Percentiles rank a stretch among this genome's conserved stretches.
These are phyloP conservation scores for Sistotremastrum suecicum DNA, from an alignment of 768 basidiomycete genomes.

Conservation along the genomic window DNA sequence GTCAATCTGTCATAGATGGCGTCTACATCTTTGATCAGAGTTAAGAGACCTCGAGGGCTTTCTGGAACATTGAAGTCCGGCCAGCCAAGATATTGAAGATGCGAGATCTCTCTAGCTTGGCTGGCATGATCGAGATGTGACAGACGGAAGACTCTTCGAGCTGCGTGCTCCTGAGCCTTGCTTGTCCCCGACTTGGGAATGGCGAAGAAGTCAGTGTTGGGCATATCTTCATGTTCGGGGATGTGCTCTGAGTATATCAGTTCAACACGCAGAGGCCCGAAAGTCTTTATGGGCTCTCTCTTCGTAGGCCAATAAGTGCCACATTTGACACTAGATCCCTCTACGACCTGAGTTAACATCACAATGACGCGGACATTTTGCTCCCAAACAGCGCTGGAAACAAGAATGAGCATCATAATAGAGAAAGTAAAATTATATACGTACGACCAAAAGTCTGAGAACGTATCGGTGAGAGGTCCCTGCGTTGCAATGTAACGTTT, in stretches of 20 bases:
- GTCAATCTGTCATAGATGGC: constrained; percentile 13
- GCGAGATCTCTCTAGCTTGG: constrained; percentile 31
- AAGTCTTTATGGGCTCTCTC: not conserved
- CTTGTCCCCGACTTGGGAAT: too few relatives aligned
- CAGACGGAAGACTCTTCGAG: too few relatives aligned
- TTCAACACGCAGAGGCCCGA: constrained; percentile 58
- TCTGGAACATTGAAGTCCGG: constrained; percentile 94
- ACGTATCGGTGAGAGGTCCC: constrained; percentile 83
- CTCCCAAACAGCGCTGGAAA: constrained; percentile 70
- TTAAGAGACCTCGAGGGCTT: constrained; percentile 59
- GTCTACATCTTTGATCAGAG: constrained; percentile 62
- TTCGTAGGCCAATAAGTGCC: constrained; percentile 61
- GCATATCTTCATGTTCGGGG: too few relatives aligned
- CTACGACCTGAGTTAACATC: constrained; percentile 90
- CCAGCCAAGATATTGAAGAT: constrained; percentile 91
- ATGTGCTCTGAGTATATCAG: constrained; percentile 21
- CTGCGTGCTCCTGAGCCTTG: too few relatives aligned
- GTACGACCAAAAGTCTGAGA: constrained; percentile 88
- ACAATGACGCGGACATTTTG: constrained; percentile 91
- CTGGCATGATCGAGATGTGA: too few relatives aligned
- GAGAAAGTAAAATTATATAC: constrained; percentile 16
- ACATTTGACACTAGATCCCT: constrained; percentile 82
- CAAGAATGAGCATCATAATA: not conserved
- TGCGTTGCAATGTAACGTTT: constrained; percentile 92
- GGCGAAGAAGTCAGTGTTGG: too few relatives aligned